Evolutionary conservation across 768 basidiomycete species (phyloP), one percentile per base, ranked within the genome.

Genomic region (Pleurotus pulmonarius): DNA sequence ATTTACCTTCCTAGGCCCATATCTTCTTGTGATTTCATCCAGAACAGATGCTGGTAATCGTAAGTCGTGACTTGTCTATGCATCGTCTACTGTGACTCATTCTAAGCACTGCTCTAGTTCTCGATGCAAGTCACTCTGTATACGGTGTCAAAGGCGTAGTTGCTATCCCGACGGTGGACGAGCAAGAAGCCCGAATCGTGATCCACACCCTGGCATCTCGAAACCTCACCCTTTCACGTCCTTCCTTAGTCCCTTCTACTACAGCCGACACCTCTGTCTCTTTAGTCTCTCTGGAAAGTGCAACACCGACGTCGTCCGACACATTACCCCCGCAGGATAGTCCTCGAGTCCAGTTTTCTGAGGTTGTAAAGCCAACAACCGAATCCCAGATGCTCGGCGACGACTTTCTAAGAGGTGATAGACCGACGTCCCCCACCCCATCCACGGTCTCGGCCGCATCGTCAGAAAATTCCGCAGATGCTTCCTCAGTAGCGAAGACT

Each of bases 11-110:
- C 15, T 56, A 92, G 92, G 81, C 37, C 88, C 91, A 7, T 86
- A 92, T 73, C 70, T 94, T 15, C 71, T 94, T 44, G 87, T 91
- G 3, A 81, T 94, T 46, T 85, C 83, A 16, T 76, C 82, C 1
- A 80, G 81, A 57, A 72, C 73, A 45, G 79, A 85, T 58, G 74
- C 88, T 11, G 92, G 92, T 58, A 75, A 78, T 60, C 67, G 92
- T 90, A 66, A 71, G 88, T 76, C 12, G 16, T n/a, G 3, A 20
- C 8, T 24, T 53, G 13, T 25, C 40, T 25, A 48, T 25, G 11
- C 25, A 34, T 40, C 38, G 18, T 39, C 20, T 41, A 24, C 16
- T 11, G 52, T 47, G 25, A 40, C 18, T 18, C 47, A 16, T 53
- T 46, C 44, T 46, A 22, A 61, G 20, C 22, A 20, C 26, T 62